These are phyloP conservation scores for Rhynchospora tenuis DNA, from an alignment of 176 grass and related monocot genomes.

Conservation along the genomic window DNA sequence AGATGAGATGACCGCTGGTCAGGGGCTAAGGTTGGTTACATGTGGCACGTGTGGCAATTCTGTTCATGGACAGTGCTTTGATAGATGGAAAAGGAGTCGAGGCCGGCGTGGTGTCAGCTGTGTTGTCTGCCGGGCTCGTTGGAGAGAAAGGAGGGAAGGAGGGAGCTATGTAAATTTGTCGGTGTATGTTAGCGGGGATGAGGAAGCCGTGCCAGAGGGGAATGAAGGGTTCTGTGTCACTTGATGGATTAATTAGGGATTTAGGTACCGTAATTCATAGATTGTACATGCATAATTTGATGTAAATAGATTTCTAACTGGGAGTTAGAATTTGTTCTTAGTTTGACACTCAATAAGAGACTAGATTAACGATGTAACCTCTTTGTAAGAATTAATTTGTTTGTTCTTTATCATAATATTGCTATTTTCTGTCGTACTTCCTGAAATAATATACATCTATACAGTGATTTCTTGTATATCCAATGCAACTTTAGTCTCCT, in stretches of 20 bases:
- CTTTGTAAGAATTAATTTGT: slow-evolving; percentile 15
- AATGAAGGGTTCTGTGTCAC: slow-evolving; percentile 33
- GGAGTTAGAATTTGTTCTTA: slow-evolving; percentile 7
- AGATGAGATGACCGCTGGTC: slow-evolving; percentile 53
- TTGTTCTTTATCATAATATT: background rate
- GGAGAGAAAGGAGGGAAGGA: slow-evolving; percentile 44
- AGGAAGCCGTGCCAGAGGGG: slow-evolving; percentile 25
- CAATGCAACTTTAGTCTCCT: background rate
- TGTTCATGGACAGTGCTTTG: slow-evolving; percentile 79
- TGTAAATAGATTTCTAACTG: slow-evolving; percentile 21
- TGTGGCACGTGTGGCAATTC: slow-evolving; percentile 78
- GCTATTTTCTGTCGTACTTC: background rate
- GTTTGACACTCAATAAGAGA: slow-evolving; percentile 9
- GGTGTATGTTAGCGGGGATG: slow-evolving; percentile 50
- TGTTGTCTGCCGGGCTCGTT: slow-evolving; percentile 82
- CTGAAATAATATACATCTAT: background rate
- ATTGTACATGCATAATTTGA: slow-evolving; percentile 6
- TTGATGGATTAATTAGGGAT: slow-evolving; percentile 18
- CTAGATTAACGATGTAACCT: slow-evolving; percentile 7
- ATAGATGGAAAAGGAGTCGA: slow-evolving; percentile 75
- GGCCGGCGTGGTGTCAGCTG: slow-evolving; percentile 61
- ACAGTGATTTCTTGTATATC: too few relatives aligned
- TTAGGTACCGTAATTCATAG: background rate
- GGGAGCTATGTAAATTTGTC: slow-evolving; percentile 76
- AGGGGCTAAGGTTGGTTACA: slow-evolving; percentile 26